Percentiles rank a stretch among this genome's conserved stretches.
These are phyloP conservation scores for Diaporthe velutina DNA, from an alignment of 2,329 filamentous ascomycete species.

Conservation along the genomic window DNA sequence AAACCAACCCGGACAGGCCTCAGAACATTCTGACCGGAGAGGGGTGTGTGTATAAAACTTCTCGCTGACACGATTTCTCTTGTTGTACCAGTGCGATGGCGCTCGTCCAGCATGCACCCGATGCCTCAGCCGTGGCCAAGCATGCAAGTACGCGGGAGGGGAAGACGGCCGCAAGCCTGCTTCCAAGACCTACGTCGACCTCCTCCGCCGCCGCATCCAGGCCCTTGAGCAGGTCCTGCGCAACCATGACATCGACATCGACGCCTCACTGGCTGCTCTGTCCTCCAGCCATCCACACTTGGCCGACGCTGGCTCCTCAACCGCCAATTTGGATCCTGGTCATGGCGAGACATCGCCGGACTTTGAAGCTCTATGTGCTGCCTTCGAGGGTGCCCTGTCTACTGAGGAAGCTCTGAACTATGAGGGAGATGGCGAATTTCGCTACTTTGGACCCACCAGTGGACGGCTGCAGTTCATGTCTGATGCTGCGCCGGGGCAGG, in stretches of 20 bases:
- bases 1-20: not conserved
- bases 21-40: not conserved
- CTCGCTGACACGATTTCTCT: not conserved
- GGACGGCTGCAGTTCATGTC: constrained; percentile 1
- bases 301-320: not conserved
- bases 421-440: not conserved
- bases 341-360: not conserved
- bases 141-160: not conserved
- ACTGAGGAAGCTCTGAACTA: not conserved
- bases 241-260: not conserved
- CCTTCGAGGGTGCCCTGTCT: not conserved
- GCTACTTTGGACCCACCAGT: not conserved
- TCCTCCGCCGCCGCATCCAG: not conserved
- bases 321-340: not conserved
- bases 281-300: not conserved
- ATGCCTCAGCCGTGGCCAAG: not conserved
- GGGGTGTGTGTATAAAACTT: not conserved
- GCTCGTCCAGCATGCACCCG: not conserved
- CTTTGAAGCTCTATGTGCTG: not conserved
- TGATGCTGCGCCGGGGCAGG: not conserved
- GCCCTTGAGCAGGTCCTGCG: not conserved
- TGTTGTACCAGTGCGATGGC: not conserved
- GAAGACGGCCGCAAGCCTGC: constrained; percentile 2
- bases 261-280: not conserved
- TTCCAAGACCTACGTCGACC: not conserved